phyloP scores from a whole-genome alignment of 257 asterid genomes.

The Henckelia pumila region DNA sequence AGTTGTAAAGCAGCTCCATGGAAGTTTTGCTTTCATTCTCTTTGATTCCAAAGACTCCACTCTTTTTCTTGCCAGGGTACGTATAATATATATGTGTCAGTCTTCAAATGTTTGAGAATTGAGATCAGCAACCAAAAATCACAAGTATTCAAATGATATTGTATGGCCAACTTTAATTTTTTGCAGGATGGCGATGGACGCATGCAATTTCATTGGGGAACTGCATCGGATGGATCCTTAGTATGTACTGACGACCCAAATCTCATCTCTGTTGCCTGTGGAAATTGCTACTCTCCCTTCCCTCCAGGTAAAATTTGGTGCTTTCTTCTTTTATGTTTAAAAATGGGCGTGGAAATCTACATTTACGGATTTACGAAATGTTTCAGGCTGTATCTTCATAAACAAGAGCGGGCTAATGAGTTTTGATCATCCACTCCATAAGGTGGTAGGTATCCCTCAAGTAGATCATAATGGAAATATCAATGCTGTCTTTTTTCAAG shows the following conservation, averaged over 20 bases:
- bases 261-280: conserved; percentile 51
- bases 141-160: neutral
- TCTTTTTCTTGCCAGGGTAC: conserved; percentile 62
- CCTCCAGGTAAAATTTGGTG: conserved; percentile 49
- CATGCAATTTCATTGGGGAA: conserved; percentile 71
- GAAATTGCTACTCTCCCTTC: conserved; percentile 51
- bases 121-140: neutral
- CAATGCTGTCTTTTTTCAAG: conserved; percentile 47
- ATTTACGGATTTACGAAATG: no score
- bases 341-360: neutral
- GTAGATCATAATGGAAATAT: conserved; percentile 46
- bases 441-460: conserved; percentile 44
- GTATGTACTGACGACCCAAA: conserved; percentile 63
- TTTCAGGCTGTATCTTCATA: conserved; percentile 63
- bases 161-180: neutral
- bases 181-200: conserved; percentile 58
- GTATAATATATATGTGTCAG: no score
- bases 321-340: no score
- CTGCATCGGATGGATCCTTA: conserved; percentile 57
- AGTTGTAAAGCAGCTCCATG: conserved; percentile 56
- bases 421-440: conserved; percentile 18
- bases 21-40: conserved; percentile 60
- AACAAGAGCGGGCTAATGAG: conserved; percentile 40
- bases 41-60: conserved; percentile 52
- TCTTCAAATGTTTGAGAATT: neutral